Evolutionary conservation across 1,284 basidiomycete species (phyloP), one percentile per base, ranked within the genome.

Genomic region (Marasmius tenuissimus): DNA sequence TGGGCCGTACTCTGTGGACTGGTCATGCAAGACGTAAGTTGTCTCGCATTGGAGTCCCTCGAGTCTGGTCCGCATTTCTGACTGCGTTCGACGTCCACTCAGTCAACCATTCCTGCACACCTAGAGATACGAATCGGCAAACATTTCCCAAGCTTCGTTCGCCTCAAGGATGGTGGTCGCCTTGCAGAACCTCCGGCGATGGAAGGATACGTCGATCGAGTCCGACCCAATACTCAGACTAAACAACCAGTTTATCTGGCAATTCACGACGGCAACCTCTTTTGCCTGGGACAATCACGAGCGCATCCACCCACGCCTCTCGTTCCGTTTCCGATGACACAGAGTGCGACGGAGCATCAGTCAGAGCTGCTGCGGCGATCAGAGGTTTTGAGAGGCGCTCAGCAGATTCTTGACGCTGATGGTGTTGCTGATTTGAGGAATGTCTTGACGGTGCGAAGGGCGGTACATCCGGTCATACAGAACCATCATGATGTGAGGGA

Each of bases 121-220:
- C 80, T 96, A 12, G 94, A 96, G 71, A 76, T 94, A 55, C 84
- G 92, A 3, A 71, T 90, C 1, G 86, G 84, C 20, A 81, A 85
- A 55, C 94, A 96, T 72, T 80, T 78, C 37, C 83, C 87, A 0
- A 83, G 80, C 3, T 76, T 78, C 50, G 70, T 92, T 27, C 79
- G 80, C 63, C 72, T 85, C 16, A 82, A 81, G 61, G 80, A 85
- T 63, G 87, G 86, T 52, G 81, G 75, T 16, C 77, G 75, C 48
- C 69, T 93, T 12, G 73, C 81, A 18, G 91, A 95, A 70, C 93
- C 93, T 1, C 85, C 86, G 0, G 83, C 85, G 1, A 76, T 95
- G 51, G 93, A 96, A 73, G 93, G 93, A 1, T 95, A 90, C 73
- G 74, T 94, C 39, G 84, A 91, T 61, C 87, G 89, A 57, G 82